Conservation (phyloP, 139 green algal genomes). For the Gonium pectorale region DNA sequence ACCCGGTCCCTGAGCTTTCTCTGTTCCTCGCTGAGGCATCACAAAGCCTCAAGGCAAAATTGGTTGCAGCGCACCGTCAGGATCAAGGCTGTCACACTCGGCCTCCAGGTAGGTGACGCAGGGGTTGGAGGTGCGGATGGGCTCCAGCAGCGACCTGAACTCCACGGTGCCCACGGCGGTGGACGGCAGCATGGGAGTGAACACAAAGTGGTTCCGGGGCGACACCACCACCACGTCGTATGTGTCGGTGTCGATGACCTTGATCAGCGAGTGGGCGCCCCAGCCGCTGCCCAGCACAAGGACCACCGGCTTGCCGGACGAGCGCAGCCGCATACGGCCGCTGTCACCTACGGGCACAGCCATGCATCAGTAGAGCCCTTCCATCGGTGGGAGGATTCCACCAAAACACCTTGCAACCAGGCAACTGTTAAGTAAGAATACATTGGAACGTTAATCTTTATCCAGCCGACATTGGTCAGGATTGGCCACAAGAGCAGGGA, state of each 20-base stretch:
- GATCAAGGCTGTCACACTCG: conserved; percentile 61
- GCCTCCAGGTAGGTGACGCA: conserved; percentile 76
- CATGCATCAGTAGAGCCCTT: too few relatives aligned
- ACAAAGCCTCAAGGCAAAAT: too few relatives aligned
- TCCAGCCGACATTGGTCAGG: too few relatives aligned
- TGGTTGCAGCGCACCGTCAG: conserved; percentile 20
- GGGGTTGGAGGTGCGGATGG: conserved; percentile 73
- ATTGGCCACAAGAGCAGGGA: too few relatives aligned
- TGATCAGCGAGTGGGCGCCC: conserved; percentile 63
- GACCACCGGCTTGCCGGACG: conserved; percentile 52
- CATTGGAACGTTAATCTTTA: too few relatives aligned
- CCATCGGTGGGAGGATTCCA: too few relatives aligned
- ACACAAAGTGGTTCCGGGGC: conserved; percentile 83
- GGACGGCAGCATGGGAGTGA: conserved; percentile 83
- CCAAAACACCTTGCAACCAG: too few relatives aligned
- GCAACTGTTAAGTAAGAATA: too few relatives aligned
- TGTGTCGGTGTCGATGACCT: conserved; percentile 77
- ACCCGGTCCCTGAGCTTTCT: not conserved
- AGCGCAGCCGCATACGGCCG: conserved; percentile 25
- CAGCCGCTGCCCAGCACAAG: conserved; percentile 71
- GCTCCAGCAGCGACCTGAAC: conserved; percentile 71
- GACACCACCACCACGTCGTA: conserved; percentile 76
- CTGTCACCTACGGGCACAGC: too few relatives aligned
- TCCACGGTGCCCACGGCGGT: conserved; percentile 76
- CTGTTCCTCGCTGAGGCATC: too few relatives aligned